These are phyloP conservation scores for Lyophyllum atratum DNA, from an alignment of 768 basidiomycete species.

Conservation along the genomic window DNA sequence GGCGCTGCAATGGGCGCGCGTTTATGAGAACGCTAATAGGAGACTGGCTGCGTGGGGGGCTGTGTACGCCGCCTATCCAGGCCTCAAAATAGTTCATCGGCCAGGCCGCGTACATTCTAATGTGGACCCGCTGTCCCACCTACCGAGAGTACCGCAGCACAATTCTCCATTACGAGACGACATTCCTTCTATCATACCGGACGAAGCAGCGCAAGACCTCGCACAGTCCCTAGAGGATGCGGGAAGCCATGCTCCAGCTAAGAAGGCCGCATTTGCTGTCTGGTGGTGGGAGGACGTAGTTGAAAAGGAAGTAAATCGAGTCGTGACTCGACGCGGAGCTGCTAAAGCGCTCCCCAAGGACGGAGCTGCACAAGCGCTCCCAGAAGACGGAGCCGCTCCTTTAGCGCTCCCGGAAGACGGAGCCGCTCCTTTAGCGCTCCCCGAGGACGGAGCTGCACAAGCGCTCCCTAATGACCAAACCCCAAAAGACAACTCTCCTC, in stretches of 20 bases:
- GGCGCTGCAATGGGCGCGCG: conserved; percentile 23
- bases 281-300: conserved; percentile 21
- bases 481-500: not conserved
- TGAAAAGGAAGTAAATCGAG: conserved; percentile 12
- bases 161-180: conserved; percentile 12
- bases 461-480: conserved; percentile 1
- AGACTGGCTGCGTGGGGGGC: conserved; percentile 31
- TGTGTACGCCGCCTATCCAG: conserved; percentile 31
- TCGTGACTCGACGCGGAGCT: conserved; percentile 18
- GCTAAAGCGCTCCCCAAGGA: not conserved
- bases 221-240: not conserved
- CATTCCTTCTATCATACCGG: not conserved
- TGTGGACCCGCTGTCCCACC: conserved; percentile 23
- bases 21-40: conserved; percentile 23
- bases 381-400: not conserved
- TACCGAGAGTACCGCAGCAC: conserved; percentile 17
- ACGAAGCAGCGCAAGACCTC: not conserved
- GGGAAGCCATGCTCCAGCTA: not conserved
- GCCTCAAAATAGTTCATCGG: conserved; percentile 31
- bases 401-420: too few relatives aligned
- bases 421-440: not conserved
- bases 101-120: conserved; percentile 35
- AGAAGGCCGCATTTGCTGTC: conserved; percentile 21
- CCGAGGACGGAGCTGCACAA: too few relatives aligned
- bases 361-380: not conserved